These are phyloP conservation scores for Acanthamoeba castellanii DNA, from an alignment of 208 protist species.

Conservation along the genomic window DNA sequence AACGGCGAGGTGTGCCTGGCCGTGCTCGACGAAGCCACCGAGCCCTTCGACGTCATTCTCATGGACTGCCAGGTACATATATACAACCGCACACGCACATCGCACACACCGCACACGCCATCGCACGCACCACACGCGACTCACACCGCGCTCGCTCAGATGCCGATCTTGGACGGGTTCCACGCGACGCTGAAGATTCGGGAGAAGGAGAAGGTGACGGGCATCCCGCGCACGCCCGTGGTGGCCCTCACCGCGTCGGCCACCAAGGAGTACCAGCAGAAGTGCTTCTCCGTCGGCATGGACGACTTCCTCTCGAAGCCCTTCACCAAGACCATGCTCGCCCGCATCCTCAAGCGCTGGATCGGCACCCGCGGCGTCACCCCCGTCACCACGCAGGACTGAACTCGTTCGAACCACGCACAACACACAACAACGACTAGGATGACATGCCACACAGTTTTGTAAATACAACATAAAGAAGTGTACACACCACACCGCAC, in stretches of 20 bases:
- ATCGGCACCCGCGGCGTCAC: neutral
- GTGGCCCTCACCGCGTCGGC: constrained; percentile 28
- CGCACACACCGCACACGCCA: neutral
- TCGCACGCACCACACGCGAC: neutral
- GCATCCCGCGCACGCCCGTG: neutral
- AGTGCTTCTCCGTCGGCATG: constrained; percentile 59
- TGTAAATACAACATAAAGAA: too few relatives aligned
- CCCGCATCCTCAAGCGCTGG: constrained; percentile 15
- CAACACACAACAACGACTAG: too few relatives aligned
- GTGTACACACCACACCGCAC: too few relatives aligned
- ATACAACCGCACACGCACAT: too few relatives aligned
- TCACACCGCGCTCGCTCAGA: neutral
- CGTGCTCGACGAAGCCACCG: constrained; percentile 12
- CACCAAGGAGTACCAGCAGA: constrained; percentile 37
- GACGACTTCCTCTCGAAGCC: constrained; percentile 50
- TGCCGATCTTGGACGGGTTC: constrained; percentile 34
- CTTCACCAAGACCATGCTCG: constrained; percentile 42
- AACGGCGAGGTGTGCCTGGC: constrained; percentile 8
- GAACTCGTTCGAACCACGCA: too few relatives aligned
- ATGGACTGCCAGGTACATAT: constrained; percentile 33
- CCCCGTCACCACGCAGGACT: neutral
- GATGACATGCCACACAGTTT: too few relatives aligned
- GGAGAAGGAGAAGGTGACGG: constrained; percentile 21
- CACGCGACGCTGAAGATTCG: constrained; percentile 4
- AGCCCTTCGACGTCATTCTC: constrained; percentile 43